Conservation (phyloP, 2,329 filamentous ascomycete genomes). For the Claviceps digitariae region DNA sequence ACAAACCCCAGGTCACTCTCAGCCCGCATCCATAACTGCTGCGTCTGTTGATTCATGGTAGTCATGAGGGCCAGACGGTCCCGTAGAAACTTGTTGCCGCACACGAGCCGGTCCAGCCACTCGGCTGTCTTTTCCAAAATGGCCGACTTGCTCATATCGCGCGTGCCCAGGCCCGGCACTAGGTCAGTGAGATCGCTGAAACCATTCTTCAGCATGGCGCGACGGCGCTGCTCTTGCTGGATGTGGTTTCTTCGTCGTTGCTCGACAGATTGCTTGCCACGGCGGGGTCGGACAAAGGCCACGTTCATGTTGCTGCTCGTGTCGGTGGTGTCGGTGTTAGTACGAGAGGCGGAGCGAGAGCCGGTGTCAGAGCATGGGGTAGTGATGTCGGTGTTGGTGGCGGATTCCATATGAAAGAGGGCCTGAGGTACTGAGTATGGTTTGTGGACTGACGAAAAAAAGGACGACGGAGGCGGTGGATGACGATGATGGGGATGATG, state of each 20-base stretch:
- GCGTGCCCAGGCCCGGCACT: background rate
- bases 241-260: constrained; percentile 1
- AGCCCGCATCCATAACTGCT: background rate
- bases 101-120: background rate
- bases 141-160: constrained; percentile 1
- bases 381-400: background rate
- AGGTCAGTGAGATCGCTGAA: background rate
- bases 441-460: background rate
- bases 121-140: constrained; percentile 1
- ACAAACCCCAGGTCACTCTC: background rate
- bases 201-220: background rate
- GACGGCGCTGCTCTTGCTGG: constrained; percentile 1
- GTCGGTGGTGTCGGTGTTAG: background rate
- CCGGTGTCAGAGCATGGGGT: too few species aligned
- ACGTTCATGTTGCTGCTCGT: background rate
- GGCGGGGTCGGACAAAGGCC: background rate
- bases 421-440: background rate
- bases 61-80: background rate
- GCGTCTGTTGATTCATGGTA: background rate
- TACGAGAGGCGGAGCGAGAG: background rate
- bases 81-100: background rate
- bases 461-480: background rate
- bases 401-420: background rate
- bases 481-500: background rate
- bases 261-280: background rate